Base-by-base conservation (phyloP, 495 filamentous ascomycete genomes). In the Hypoxylon subgilvum region DNA sequence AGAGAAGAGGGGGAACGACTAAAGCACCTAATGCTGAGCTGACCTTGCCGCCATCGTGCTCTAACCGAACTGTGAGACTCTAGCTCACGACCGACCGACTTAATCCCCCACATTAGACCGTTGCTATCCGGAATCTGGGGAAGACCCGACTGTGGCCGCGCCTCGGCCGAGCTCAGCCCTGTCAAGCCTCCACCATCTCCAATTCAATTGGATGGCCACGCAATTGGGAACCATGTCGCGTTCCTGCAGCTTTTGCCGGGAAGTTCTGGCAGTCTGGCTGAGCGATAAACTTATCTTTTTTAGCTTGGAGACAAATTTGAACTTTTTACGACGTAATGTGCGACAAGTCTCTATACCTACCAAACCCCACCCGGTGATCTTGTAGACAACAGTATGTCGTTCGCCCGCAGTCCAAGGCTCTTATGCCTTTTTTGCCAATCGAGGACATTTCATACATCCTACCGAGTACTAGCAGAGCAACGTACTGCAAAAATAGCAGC, bases 341-440 rank as follows among this genome's bases (percentile, higher is more conserved):
- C 47, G 1, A 22, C 16, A 8, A 27, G 23, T 27, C 4, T 27
- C 23, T 8, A 27, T 8, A 8, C 4, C 23, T 27, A n/a, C 27
- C 31, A 34, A 34, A 34, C 8, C 39, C 30, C 38, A 23, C 35
- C 31, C 7, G 16, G 8, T 6, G 22, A n/a, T 18, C 38, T 38
- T 61, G 36, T 39, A 34, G 30, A 45, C 35, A 8, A 53, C 45
- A 30, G 31, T 25, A 54, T 54, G 63, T 50, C 63, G 52, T 34
- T 55, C 44, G 25, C 52, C 49, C 45, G 61, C 61, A 52, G 48
- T 23, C 44, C 67, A 1, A 51, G 64, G 54, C 49, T 70, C 16
- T 52, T 65, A 41, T 80, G 79, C 50, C 66, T 81, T 7, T 40
- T 74, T 9, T 79, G 78, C 55, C 79, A 79, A 74, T 80, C 73